Conservation (phyloP, 495 filamentous ascomycete species). For the Aspergillus sparsus region DNA sequence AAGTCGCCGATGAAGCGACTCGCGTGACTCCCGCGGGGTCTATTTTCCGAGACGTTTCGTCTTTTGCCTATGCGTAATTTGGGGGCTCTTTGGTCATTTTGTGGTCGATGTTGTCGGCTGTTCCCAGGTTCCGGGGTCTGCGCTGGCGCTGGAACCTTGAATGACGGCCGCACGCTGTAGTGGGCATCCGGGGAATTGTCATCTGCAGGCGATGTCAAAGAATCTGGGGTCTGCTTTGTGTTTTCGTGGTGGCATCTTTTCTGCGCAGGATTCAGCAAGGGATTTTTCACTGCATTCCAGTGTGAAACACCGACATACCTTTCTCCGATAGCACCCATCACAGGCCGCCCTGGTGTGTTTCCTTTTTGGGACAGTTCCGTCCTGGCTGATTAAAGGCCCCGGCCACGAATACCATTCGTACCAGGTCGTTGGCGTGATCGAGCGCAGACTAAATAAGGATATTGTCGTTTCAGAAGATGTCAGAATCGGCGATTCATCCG, state of each 20-base stretch:
- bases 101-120: neutral
- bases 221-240: neutral
- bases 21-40: neutral
- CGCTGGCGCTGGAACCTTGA: neutral
- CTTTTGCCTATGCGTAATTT: neutral
- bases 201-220: neutral
- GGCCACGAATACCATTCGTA: constrained; percentile 29
- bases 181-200: neutral
- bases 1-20: constrained; percentile 28
- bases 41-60: neutral
- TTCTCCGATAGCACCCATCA: constrained; percentile 25
- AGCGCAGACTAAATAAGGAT: constrained; percentile 19
- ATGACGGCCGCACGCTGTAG: neutral
- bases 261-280: constrained; percentile 14
- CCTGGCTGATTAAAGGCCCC: constrained; percentile 19
- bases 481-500: too few species aligned
- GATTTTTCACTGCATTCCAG: neutral
- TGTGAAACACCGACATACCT: constrained; percentile 15
- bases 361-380: constrained; percentile 24
- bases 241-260: constrained; percentile 29
- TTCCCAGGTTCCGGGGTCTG: neutral
- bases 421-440: constrained; percentile 23
- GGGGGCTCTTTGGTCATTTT: neutral
- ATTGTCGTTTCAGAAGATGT: constrained; percentile 21
- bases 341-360: constrained; percentile 20